phyloP scores from a whole-genome alignment of 345 rosid genomes.

The Salix caprea region DNA sequence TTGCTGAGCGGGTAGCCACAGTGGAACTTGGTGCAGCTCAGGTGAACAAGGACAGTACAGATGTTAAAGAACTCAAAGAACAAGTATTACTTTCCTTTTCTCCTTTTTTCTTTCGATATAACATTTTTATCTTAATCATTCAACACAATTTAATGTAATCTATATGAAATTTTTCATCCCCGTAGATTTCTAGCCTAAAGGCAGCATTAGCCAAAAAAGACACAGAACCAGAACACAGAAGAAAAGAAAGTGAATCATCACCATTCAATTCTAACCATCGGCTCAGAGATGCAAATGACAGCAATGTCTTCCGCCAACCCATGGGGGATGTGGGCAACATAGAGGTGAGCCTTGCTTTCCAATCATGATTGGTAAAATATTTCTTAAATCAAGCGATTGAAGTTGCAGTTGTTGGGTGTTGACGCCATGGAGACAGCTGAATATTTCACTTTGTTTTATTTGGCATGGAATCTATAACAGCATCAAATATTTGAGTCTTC shows the following conservation, averaged over 20 bases:
- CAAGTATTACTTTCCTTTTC: slow-evolving; percentile 43
- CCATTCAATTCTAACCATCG: slow-evolving; percentile 39
- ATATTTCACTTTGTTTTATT: not conserved
- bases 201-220: slow-evolving; percentile 76
- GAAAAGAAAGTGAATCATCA: slow-evolving; percentile 49
- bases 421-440: not conserved
- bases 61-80: slow-evolving; percentile 88
- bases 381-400: not conserved
- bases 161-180: not conserved
- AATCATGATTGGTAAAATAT: not conserved
- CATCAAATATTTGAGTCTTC: not conserved
- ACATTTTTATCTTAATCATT: not conserved
- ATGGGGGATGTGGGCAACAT: slow-evolving; percentile 63
- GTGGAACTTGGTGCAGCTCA: slow-evolving; percentile 94
- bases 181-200: slow-evolving; percentile 74
- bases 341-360: slow-evolving; percentile 48
- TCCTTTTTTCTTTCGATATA: not conserved
- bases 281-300: slow-evolving; percentile 34
- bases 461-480: not conserved
- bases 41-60: slow-evolving; percentile 70
- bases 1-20: slow-evolving; percentile 95
- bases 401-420: not conserved
- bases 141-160: not conserved
- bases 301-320: slow-evolving; percentile 41
- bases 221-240: slow-evolving; percentile 46